Conservation (phyloP, 345 rosid species). For the Citropsis articulata region DNA sequence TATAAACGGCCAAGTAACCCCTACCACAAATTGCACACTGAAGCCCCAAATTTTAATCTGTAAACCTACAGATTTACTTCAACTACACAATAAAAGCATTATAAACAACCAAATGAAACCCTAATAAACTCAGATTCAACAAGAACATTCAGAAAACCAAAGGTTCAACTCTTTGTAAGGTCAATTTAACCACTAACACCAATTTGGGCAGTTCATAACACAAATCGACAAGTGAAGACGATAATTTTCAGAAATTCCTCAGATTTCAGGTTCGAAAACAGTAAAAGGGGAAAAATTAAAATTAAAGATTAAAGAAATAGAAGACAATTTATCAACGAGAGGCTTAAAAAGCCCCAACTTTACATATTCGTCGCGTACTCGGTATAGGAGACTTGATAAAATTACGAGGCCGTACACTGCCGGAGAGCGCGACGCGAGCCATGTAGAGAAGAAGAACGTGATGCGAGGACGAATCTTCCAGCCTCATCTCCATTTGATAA, state of each 20-base stretch:
- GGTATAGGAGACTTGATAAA: conserved; percentile 40
- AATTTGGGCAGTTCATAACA: conserved; percentile 12
- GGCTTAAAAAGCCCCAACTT: conserved; percentile 23
- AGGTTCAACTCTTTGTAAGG: neutral
- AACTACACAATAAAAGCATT: conserved; percentile 3
- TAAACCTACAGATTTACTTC: neutral
- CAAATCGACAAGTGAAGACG: neutral
- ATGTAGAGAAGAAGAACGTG: conserved; percentile 34
- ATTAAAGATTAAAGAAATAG: conserved; percentile 8
- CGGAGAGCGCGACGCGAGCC: conserved; percentile 43
- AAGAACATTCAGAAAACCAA: conserved; percentile 22
- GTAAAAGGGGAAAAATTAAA: neutral
- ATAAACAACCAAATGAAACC: conserved; percentile 16
- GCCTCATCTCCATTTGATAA: conserved; percentile 48
- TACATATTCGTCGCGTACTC: conserved; percentile 57
- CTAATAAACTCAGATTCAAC: conserved; percentile 22
- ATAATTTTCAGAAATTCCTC: conserved; percentile 20
- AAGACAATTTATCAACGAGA: neutral
- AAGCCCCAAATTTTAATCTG: conserved; percentile 14
- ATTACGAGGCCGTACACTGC: conserved; percentile 46
- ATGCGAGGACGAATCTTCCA: conserved; percentile 50
- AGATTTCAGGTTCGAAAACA: conserved; percentile 20
- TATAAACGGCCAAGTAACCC: conserved; percentile 14
- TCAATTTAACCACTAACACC: neutral
- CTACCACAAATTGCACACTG: neutral